A percentile compares a stretch with the other conserved stretches of the same genome.
Evolutionary conservation across 192 early-diverging fungal species (phyloP).

Genomic region (Entomortierella lignicola): DNA sequence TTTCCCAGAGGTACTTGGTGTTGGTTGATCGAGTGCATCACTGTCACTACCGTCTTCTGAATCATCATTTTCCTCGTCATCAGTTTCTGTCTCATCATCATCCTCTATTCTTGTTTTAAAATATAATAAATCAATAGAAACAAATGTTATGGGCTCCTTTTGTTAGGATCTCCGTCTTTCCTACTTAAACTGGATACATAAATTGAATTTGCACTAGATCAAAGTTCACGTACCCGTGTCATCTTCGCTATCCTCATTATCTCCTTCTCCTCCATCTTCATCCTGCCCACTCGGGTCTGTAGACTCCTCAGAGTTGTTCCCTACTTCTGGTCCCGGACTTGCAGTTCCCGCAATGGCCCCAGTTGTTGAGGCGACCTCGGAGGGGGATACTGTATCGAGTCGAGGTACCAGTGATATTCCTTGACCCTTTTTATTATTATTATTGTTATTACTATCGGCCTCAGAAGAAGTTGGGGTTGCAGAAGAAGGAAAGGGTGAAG

Average conservation of each 20-base stretch:
- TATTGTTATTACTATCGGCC: neutral
- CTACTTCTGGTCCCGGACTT: neutral
- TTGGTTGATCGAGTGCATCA: neutral
- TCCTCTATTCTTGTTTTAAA: neutral
- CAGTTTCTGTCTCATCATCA: neutral
- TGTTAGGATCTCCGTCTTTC: neutral
- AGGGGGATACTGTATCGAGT: neutral
- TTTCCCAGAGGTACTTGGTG: neutral
- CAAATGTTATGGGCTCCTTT: neutral
- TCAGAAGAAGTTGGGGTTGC: neutral
- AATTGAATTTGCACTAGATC: neutral
- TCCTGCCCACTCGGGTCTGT: no score
- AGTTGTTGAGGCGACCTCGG: neutral
- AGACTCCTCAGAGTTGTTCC: constrained; percentile 8
- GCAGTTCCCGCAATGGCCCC: neutral
- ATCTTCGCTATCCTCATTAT: neutral
- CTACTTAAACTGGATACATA: no score
- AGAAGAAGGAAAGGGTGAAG: neutral
- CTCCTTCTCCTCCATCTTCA: neutral
- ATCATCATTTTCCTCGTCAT: constrained; percentile 3
- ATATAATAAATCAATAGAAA: neutral
- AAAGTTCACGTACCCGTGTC: neutral
- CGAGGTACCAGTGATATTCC: neutral
- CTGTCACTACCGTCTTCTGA: neutral
- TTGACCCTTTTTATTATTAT: neutral